A percentile compares a stretch with the other conserved stretches of the same genome.
These are phyloP conservation scores for Fraxinus quadrangulata DNA, from an alignment of 257 asterid species.

Conservation along the genomic window DNA sequence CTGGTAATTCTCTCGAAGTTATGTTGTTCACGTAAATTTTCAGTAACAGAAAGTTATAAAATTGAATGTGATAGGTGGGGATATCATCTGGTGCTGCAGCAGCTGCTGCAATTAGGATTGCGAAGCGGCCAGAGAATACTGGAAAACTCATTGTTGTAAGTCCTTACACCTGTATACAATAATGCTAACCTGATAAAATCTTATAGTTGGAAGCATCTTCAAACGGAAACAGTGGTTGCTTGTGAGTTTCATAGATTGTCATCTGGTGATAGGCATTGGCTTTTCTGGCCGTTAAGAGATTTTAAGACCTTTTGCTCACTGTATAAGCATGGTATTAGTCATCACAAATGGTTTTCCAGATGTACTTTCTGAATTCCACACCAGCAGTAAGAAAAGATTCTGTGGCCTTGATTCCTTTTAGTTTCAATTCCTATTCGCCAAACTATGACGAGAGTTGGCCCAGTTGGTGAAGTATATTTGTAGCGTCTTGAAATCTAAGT, in stretches of 20 bases:
- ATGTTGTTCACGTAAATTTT: neutral
- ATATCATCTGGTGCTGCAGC: conserved; percentile 68
- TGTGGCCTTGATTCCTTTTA: neutral
- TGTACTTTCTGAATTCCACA: neutral
- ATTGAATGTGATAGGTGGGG: conserved; percentile 38
- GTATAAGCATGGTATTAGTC: neutral
- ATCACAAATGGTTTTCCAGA: neutral
- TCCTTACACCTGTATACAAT: neutral
- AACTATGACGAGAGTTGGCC: neutral
- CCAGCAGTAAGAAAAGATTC: neutral
- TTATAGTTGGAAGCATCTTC: neutral
- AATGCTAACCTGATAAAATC: neutral
- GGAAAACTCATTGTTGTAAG: conserved; percentile 61
- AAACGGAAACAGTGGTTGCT: neutral
- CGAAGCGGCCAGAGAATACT: conserved; percentile 48
- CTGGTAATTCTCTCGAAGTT: neutral
- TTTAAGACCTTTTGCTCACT: neutral
- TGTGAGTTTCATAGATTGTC: neutral
- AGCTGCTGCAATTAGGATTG: conserved; percentile 55
- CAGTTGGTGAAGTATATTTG: neutral
- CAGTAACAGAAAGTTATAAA: neutral
- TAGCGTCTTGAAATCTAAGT: neutral
- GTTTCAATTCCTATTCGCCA: neutral
- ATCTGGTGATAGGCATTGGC: neutral
- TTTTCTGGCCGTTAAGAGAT: no score